Percentiles rank a stretch among this genome's conserved stretches.
Evolutionary conservation across 495 filamentous ascomycete species (phyloP).

Genomic region (Penicillium steckii): DNA sequence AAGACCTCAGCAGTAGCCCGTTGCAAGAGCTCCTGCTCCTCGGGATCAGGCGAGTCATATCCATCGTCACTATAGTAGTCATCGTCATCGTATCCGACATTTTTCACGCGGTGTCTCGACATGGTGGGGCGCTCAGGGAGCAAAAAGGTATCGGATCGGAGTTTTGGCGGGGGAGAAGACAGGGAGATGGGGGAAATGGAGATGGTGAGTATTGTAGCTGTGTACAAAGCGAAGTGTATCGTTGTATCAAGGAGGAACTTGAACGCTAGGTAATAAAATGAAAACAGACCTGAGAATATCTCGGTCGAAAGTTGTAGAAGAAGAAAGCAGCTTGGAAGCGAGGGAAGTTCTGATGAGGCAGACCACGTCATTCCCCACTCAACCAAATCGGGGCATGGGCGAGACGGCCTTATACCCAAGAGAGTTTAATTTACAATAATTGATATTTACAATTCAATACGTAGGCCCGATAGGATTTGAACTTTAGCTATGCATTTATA

Average conservation of each 20-base stretch:
- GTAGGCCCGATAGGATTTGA: not conserved
- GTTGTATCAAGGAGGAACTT: not conserved
- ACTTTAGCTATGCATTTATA: not conserved
- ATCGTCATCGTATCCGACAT: slow-evolving; percentile 45
- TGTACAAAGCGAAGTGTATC: not conserved
- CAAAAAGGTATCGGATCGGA: slow-evolving; percentile 3
- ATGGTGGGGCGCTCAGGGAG: slow-evolving; percentile 24
- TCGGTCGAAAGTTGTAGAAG: not conserved
- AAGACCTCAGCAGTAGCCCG: slow-evolving; percentile 39
- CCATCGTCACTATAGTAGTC: slow-evolving; percentile 42
- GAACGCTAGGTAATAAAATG: not conserved
- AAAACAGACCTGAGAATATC: not conserved
- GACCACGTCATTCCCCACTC: slow-evolving; percentile 41
- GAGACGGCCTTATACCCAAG: too few relatives aligned
- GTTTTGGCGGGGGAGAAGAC: not conserved
- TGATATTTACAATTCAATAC: not conserved
- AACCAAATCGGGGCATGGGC: not conserved
- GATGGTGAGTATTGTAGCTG: not conserved
- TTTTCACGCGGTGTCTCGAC: slow-evolving; percentile 50
- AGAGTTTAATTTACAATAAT: too few relatives aligned
- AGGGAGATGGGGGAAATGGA: slow-evolving; percentile 2
- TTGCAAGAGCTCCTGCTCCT: slow-evolving; percentile 42
- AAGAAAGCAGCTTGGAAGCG: slow-evolving; percentile 3
- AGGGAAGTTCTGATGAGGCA: slow-evolving; percentile 1
- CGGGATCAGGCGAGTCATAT: slow-evolving; percentile 43